Percentiles rank a stretch among this genome's conserved stretches.
These are phyloP conservation scores for Gnetum montanum DNA, from an alignment of 75 land plant species.

Conservation along the genomic window DNA sequence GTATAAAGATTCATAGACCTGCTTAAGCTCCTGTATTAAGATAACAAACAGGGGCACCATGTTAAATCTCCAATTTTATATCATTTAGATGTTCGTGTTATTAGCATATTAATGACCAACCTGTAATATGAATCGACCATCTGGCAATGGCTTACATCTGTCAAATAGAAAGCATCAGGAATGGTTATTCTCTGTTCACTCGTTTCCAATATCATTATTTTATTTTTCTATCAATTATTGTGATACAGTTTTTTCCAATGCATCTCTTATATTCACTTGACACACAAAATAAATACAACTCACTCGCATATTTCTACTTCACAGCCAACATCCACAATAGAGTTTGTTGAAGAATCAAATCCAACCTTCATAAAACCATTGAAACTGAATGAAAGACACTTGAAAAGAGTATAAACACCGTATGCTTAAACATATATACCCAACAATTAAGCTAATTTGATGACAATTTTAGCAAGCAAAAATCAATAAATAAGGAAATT, in stretches of 20 bases:
- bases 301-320: slow-evolving; percentile 97
- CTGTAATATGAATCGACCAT: slow-evolving; percentile 91
- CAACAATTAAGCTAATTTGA: slow-evolving; percentile 1
- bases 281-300: slow-evolving; percentile 10
- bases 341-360: slow-evolving; percentile 65
- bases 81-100: too few relatives aligned
- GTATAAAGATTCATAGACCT: too few relatives aligned
- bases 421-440: too few relatives aligned
- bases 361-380: slow-evolving; percentile 47
- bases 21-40: too few relatives aligned
- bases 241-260: too few relatives aligned
- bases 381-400: too few relatives aligned
- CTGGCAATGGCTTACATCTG: slow-evolving; percentile 97
- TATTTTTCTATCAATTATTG: neutral
- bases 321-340: slow-evolving; percentile 83
- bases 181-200: neutral
- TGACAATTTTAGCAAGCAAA: too few relatives aligned
- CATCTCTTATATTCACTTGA: too few relatives aligned
- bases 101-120: slow-evolving; percentile 24
- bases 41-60: too few relatives aligned
- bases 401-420: neutral
- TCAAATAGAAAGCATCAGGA: neutral
- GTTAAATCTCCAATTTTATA: too few relatives aligned
- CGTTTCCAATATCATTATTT: neutral
- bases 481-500: too few relatives aligned